Base-by-base conservation (phyloP, 2,329 filamentous ascomycete species). In the Penicillium sp. region DNA sequence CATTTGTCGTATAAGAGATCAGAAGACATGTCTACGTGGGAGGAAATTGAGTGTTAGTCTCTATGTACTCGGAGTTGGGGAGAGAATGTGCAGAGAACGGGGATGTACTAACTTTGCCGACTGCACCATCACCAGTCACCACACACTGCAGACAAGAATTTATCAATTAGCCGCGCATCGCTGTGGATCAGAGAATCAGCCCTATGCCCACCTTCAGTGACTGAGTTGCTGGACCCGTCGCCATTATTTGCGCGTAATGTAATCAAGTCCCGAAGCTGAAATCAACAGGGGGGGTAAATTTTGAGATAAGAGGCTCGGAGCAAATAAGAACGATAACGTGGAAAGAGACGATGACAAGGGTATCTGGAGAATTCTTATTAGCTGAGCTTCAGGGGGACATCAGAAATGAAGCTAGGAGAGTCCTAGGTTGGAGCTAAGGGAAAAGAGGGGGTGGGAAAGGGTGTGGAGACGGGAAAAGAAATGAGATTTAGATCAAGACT, bases 1-100 rank as follows among this genome's bases (percentile, higher is more conserved):
- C 93, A 78, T 97, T 99, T 57, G 93, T 99, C 57, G 93, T 97
- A 78, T 99, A 99, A 45, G 92, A 97, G 72, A 99, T 99, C 65
- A 99, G 85, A 53, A 99, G 85, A 79, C 93, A 99, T 80, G 93
- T 99, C 92, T 96, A 57, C 12, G 41, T n/a, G 14, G 10, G 12
- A n/a, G 8, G 6, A 2, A 27, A 41, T 27, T 39, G 7, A n/a
- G 30, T 30, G 33, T 45, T 8, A 45, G 16, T 16, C 27, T n/a
- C 18, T 2, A 14, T 11, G 29, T 14, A 13, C 7, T n/a, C 13
- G 14, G 27, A 25, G 28, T 27, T 33, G 30, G 31, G 28, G n/a
- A 25, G 30, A 18, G 35, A 13, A 19, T 30, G 8, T 14, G 2
- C 19, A 25, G 22, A 3, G 5, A 22, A 25, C 13, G 22, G 50